Conservation (phyloP, 2,329 filamentous ascomycete genomes). For the Monosporascus sp. region DNA sequence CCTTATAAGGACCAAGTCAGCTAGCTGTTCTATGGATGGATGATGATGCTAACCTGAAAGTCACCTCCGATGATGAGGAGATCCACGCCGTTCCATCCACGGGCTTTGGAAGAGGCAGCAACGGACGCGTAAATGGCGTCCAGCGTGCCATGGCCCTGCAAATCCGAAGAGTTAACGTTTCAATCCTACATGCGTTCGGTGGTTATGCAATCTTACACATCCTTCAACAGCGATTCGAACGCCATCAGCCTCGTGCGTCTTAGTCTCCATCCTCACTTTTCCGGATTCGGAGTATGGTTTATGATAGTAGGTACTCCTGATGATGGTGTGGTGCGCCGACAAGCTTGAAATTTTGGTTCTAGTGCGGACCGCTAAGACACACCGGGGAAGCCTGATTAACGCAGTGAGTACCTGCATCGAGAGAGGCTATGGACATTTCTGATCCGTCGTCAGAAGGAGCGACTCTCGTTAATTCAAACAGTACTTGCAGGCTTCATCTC, state of each 20-base stretch:
- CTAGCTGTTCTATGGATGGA: background rate
- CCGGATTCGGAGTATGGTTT: no score
- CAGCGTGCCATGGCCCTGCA: constrained; percentile 84
- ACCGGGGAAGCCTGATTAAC: no score
- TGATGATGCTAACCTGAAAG: constrained; percentile 62
- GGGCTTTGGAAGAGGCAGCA: constrained; percentile 59
- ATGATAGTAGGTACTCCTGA: no score
- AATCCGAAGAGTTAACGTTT: constrained; percentile 14
- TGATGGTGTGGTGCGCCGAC: no score
- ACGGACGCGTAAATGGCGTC: constrained; percentile 87
- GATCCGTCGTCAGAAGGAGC: no score
- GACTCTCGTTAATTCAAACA: no score
- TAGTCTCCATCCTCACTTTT: background rate
- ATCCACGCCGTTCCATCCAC: constrained; percentile 78
- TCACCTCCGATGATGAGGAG: constrained; percentile 93
- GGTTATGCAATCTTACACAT: constrained; percentile 57
- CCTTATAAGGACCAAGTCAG: constrained; percentile 39
- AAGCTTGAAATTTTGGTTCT: no score
- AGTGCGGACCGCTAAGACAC: no score
- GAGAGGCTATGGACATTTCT: no score
- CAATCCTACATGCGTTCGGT: background rate
- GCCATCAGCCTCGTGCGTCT: constrained; percentile 25
- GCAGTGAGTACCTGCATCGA: no score
- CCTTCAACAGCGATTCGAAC: constrained; percentile 81
- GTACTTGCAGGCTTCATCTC: no score